Percentiles rank a stretch among this genome's conserved stretches.
These are phyloP conservation scores for Ogataea philodendri DNA, from an alignment of 805 yeast species.

Conservation along the genomic window DNA sequence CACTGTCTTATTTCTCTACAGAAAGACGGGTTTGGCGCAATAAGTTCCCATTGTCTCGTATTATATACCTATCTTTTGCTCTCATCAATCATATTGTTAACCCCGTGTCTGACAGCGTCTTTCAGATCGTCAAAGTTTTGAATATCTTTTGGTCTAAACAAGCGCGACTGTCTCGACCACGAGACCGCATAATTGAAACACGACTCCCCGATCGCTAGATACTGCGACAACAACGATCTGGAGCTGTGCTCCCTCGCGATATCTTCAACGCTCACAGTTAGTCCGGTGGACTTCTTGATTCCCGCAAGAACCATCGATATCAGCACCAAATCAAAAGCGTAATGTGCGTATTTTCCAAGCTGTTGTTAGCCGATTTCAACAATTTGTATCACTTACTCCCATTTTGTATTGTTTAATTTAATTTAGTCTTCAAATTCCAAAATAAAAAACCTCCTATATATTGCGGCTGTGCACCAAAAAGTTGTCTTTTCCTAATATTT, in stretches of 20 bases:
- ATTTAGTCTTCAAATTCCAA: too few relatives aligned
- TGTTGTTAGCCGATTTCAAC: constrained; percentile 10
- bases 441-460: too few relatives aligned
- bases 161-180: constrained; percentile 45
- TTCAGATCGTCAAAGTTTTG: constrained; percentile 29
- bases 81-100: constrained; percentile 29
- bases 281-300: constrained; percentile 78
- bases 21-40: constrained; percentile 10
- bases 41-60: not conserved
- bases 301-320: constrained; percentile 85
- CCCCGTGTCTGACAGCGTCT: constrained; percentile 30
- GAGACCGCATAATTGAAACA: constrained; percentile 50
- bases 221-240: constrained; percentile 42
- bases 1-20: constrained; percentile 8
- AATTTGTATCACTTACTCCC: constrained; percentile 9
- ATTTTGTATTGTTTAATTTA: constrained; percentile 4
- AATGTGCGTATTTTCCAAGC: constrained; percentile 69
- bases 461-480: constrained; percentile 3
- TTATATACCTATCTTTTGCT: constrained; percentile 2
- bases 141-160: constrained; percentile 43
- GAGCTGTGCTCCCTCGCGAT: constrained; percentile 47
- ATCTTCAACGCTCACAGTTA: constrained; percentile 33
- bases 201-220: constrained; percentile 58
- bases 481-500: constrained; percentile 2
- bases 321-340: constrained; percentile 72